Evolutionary conservation across 768 basidiomycete genomes (phyloP).

Genomic region (Mycena chlorophos): DNA sequence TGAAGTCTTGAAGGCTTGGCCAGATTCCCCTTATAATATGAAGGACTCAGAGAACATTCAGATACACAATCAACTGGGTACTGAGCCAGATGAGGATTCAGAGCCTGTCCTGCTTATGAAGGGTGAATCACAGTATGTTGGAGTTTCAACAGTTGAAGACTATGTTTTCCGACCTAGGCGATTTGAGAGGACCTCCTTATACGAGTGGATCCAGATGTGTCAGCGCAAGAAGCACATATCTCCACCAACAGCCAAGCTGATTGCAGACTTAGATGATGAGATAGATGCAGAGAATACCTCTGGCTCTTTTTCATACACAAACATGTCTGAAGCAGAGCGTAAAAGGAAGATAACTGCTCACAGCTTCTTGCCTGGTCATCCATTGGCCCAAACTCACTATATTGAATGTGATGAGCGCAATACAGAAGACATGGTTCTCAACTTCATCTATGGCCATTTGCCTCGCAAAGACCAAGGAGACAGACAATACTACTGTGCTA

Average conservation of each 20-base stretch:
- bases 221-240: background rate
- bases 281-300: background rate
- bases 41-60: too few species aligned
- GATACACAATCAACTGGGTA: background rate
- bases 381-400: conserved; percentile 26
- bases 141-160: conserved; percentile 31
- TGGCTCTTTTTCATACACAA: background rate
- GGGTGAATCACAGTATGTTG: conserved; percentile 20
- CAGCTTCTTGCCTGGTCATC: conserved; percentile 24
- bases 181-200: conserved; percentile 24
- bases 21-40: background rate
- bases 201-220: background rate
- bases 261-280: background rate
- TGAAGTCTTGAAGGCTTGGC: conserved; percentile 24
- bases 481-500: conserved; percentile 31
- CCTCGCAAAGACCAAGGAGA: conserved; percentile 33
- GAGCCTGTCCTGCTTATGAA: conserved; percentile 26
- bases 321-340: background rate
- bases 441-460: conserved; percentile 30
- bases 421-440: conserved; percentile 19
- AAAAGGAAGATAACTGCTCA: background rate
- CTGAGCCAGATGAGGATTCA: background rate
- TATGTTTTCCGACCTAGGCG: conserved; percentile 30
- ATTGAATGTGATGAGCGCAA: conserved; percentile 7
- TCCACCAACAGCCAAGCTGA: background rate